These are phyloP conservation scores for Scleroderma bovista DNA, from an alignment of 768 basidiomycete species.

Conservation along the genomic window DNA sequence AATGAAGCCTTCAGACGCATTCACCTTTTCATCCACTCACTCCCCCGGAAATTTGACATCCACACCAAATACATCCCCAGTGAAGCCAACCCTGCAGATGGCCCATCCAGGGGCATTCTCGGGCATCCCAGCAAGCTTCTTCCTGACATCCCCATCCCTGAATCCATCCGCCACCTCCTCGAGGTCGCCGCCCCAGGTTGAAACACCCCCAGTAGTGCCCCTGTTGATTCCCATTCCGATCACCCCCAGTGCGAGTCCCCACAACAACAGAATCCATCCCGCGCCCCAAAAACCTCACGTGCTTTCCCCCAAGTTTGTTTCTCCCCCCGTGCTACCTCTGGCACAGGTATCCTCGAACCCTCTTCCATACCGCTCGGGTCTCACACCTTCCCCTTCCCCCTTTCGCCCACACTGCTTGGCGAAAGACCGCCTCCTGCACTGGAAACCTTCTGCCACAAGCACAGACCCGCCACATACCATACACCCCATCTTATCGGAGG, in stretches of 20 bases:
- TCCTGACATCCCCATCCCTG: constrained; percentile 5
- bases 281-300: no score
- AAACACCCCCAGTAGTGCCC: no score
- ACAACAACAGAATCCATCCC: no score
- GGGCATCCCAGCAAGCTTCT: not conserved
- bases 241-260: not conserved
- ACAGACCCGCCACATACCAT: no score
- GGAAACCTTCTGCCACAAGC: no score
- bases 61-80: not conserved
- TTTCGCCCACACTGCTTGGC: constrained; percentile 28
- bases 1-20: constrained; percentile 7
- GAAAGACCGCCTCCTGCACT: constrained; percentile 18
- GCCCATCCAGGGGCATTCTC: not conserved
- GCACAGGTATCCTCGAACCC: no score
- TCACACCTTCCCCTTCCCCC: constrained; percentile 12
- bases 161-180: not conserved
- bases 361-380: constrained; percentile 4
- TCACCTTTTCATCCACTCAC: not conserved
- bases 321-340: no score
- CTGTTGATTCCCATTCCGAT: no score
- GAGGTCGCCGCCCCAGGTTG: no score
- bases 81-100: constrained; percentile 2
- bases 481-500: no score
- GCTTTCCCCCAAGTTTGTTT: no score
- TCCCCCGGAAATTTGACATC: not conserved